These are phyloP conservation scores for Leptographium galeiforme DNA, from an alignment of 2,329 filamentous ascomycete genomes.

Conservation along the genomic window DNA sequence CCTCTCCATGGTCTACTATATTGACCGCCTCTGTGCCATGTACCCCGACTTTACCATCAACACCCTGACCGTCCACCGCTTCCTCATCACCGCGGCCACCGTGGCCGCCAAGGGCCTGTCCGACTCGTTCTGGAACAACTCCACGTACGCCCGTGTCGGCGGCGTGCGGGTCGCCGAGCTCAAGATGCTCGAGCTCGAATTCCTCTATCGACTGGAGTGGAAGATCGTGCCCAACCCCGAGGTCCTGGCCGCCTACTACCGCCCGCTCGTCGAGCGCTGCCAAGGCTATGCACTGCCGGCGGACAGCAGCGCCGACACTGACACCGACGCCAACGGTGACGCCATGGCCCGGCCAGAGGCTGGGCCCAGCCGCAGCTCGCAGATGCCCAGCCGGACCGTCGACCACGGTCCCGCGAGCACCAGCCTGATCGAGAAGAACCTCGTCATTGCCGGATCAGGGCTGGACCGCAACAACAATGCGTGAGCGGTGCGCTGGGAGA, in stretches of 20 bases:
- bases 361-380: background rate
- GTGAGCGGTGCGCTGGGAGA: background rate
- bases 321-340: slow-evolving; percentile 19
- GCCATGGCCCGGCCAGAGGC: slow-evolving; percentile 10
- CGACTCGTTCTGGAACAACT: slow-evolving; percentile 97
- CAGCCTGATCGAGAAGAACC: slow-evolving; percentile 6
- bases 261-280: slow-evolving; percentile 61
- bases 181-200: slow-evolving; percentile 84
- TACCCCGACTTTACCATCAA: slow-evolving; percentile 95
- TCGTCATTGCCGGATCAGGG: slow-evolving; percentile 6
- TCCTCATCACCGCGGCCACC: slow-evolving; percentile 88
- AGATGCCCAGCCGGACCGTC: background rate
- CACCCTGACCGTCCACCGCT: slow-evolving; percentile 90
- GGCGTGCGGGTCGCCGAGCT: slow-evolving; percentile 84
- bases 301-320: slow-evolving; percentile 18
- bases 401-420: background rate
- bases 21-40: slow-evolving; percentile 81
- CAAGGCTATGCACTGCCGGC: slow-evolving; percentile 40
- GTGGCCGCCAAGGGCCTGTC: slow-evolving; percentile 93
- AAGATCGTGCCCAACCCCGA: slow-evolving; percentile 93
- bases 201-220: slow-evolving; percentile 87
- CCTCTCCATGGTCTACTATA: slow-evolving; percentile 98
- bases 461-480: background rate
- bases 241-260: slow-evolving; percentile 85
- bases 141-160: slow-evolving; percentile 85